These are phyloP conservation scores for Violaceomyces palustris DNA, from an alignment of 1,284 basidiomycete genomes.

Conservation along the genomic window DNA sequence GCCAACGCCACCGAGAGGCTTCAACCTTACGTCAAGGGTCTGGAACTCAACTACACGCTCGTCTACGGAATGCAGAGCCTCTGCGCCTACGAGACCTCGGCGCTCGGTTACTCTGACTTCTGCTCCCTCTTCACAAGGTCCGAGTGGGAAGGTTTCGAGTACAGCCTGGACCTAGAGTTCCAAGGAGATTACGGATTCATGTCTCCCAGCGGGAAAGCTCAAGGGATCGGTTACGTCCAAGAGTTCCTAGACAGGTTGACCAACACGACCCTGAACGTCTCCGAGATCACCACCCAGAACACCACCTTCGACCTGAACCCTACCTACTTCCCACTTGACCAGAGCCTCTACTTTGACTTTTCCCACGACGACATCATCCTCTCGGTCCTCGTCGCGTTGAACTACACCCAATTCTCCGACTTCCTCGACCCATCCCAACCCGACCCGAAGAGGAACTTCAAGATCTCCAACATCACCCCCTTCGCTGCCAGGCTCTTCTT, in stretches of 20 bases:
- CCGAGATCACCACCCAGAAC: slow-evolving; percentile 41
- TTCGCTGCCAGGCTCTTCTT: slow-evolving; percentile 35
- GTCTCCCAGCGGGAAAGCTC: slow-evolving; percentile 69
- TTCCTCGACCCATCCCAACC: slow-evolving; percentile 21
- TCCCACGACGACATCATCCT: slow-evolving; percentile 43
- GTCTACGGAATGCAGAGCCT: slow-evolving; percentile 51
- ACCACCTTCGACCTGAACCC: slow-evolving; percentile 29
- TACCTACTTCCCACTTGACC: slow-evolving; percentile 43
- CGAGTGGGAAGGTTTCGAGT: slow-evolving; percentile 74
- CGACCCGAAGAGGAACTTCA: slow-evolving; percentile 28
- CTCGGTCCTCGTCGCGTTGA: slow-evolving; percentile 42
- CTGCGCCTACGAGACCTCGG: slow-evolving; percentile 46
- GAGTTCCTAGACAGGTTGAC: slow-evolving; percentile 47
- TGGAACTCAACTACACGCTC: slow-evolving; percentile 54
- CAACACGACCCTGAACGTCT: slow-evolving; percentile 16
- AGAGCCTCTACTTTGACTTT: slow-evolving; percentile 46
- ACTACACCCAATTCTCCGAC: slow-evolving; percentile 40
- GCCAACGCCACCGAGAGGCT: slow-evolving; percentile 30
- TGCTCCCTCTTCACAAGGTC: slow-evolving; percentile 81
- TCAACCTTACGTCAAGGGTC: slow-evolving; percentile 26
- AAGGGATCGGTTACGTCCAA: slow-evolving; percentile 72
- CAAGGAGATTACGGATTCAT: slow-evolving; percentile 66
- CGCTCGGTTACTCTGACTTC: slow-evolving; percentile 58
- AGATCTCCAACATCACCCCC: slow-evolving; percentile 32
- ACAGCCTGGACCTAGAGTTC: slow-evolving; percentile 59